A percentile compares a stretch with the other conserved stretches of the same genome.
Evolutionary conservation across 106 monocot species (phyloP).

Genomic region (Acorus gramineus): DNA sequence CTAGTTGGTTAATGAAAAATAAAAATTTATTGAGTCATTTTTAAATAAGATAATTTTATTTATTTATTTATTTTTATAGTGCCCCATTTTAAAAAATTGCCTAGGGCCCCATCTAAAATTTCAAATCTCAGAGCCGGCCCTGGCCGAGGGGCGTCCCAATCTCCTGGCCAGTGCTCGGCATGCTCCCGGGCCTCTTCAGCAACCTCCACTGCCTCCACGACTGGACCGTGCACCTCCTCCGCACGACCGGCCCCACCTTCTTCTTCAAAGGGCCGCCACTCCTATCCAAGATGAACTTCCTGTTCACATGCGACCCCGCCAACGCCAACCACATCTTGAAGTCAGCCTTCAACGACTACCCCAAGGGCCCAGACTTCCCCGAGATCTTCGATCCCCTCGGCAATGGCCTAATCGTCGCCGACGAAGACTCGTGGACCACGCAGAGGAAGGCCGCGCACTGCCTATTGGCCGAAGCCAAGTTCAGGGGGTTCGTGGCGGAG

Average conservation of each 20-base stretch:
- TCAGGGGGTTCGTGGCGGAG: conserved; percentile 9
- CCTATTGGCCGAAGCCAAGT: conserved; percentile 13
- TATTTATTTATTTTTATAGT: too few species aligned
- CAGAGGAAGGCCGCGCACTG: conserved; percentile 27
- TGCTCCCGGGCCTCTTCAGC: conserved; percentile 16
- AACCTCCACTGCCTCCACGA: conserved; percentile 18
- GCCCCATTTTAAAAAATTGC: too few species aligned
- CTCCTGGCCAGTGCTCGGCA: conserved; percentile 24
- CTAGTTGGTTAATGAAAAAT: too few species aligned
- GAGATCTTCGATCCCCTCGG: conserved; percentile 30
- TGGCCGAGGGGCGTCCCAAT: not conserved
- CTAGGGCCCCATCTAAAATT: too few species aligned
- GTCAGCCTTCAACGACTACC: conserved; percentile 32
- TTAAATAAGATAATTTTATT: too few species aligned
- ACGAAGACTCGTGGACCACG: conserved; percentile 28
- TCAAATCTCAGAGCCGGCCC: too few species aligned
- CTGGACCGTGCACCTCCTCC: conserved; percentile 4
- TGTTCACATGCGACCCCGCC: conserved; percentile 29
- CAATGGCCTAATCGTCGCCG: conserved; percentile 34
- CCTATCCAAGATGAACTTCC: conserved; percentile 4
- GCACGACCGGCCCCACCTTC: conserved; percentile 1
- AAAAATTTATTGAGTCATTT: too few species aligned
- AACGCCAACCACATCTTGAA: conserved; percentile 44
- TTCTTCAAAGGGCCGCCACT: conserved; percentile 14
- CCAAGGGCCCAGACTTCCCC: conserved; percentile 32